Base-by-base conservation (phyloP, 495 filamentous ascomycete species). In the Chaetomium fimeti region DNA sequence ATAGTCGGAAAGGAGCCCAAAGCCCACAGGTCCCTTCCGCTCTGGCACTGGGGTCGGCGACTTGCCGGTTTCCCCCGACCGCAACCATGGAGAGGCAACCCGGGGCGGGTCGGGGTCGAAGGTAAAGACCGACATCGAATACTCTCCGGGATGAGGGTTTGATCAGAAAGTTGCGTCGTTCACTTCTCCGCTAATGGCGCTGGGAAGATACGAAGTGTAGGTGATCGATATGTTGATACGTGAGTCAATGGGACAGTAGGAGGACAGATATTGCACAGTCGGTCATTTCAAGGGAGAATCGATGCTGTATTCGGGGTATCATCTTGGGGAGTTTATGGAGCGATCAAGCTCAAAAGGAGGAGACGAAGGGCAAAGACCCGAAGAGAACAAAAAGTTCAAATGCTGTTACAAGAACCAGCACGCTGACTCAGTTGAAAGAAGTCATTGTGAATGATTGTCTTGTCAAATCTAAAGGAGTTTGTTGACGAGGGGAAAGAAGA, bases 41-140 rank as follows among this genome's bases (percentile, higher is more conserved):
- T 69, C 72, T 58, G 65, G 71, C 69, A 67, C 75, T 48, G 67
- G 71, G 47, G 61, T 69, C 29, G 59, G 64, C 36, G 70, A 69
- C 68, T 72, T 66, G 55, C 72, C 66, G 49, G 66, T 72, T 58
- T 83, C 79, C 22, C 77, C 76, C 5, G 73, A 69, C 13, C 81
- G 84, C 43, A 88, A 81, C 94, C 94, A 98, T 28, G 94, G 95
- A 12, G 93, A 97, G 18, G 89, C 86, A 29, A 97, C 89, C 75
- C 91, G 80, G 5, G 91, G 90, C 42, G 93, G 90, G 64, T 95
- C 89, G 13, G 91, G 87, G 61, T 97, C 91, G 71, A 89, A 98
- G 0, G 93, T 97, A 76, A 98, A 98, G 63, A 98, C 91, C 16
- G 92, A 96, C 94, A 98, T 98, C 24, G 58, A 15, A 18, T 11